Evolutionary conservation across 345 rosid genomes (phyloP).

Genomic region (Stellera chamaejasme): DNA sequence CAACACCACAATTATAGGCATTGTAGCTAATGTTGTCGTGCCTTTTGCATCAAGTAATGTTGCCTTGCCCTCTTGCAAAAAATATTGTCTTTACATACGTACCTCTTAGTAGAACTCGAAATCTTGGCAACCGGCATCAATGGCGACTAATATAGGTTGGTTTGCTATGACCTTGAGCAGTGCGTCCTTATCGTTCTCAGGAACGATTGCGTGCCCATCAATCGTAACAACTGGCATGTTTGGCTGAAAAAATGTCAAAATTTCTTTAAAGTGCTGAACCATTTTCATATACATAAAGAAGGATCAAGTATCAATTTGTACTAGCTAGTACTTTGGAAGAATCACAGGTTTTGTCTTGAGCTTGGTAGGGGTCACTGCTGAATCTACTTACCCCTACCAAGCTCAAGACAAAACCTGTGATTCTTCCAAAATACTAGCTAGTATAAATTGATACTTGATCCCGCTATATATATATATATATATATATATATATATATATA

Average conservation of each 20-base stretch:
- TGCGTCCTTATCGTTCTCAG: slow-evolving; percentile 54
- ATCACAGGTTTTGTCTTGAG: slow-evolving; percentile 22
- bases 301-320: too few relatives aligned
- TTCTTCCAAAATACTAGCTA: slow-evolving; percentile 14
- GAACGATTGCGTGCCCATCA: slow-evolving; percentile 60
- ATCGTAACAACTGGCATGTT: slow-evolving; percentile 39
- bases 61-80: too few relatives aligned
- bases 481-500: too few relatives aligned
- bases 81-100: not conserved
- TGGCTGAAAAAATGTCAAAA: slow-evolving; percentile 15
- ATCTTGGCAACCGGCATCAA: slow-evolving; percentile 63
- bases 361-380: slow-evolving; percentile 37
- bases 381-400: slow-evolving; percentile 29
- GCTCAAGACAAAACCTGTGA: slow-evolving; percentile 25
- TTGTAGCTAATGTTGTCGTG: too few relatives aligned
- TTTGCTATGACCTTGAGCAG: slow-evolving; percentile 53
- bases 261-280: not conserved
- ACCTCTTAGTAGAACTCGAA: slow-evolving; percentile 85
- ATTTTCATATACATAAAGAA: too few relatives aligned
- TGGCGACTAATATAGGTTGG: slow-evolving; percentile 67
- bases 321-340: slow-evolving; percentile 12
- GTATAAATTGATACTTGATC: too few relatives aligned
- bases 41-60: too few relatives aligned
- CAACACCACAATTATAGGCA: not conserved
- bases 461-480: too few relatives aligned